Evolutionary conservation across 768 basidiomycete genomes (phyloP).

Genomic region (Russula vinacea): DNA sequence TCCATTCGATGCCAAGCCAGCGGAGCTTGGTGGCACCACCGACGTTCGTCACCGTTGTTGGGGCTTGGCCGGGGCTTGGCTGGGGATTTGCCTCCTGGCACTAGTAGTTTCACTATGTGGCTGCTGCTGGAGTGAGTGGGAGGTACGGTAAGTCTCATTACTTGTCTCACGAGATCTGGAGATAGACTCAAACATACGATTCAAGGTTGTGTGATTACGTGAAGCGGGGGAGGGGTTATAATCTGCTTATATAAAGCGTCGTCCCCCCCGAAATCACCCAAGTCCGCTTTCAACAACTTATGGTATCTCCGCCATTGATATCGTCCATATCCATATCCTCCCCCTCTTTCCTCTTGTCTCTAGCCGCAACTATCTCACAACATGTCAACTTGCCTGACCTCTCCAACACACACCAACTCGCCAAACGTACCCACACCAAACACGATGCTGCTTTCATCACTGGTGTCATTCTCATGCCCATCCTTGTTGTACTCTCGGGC

Average conservation of each 20-base stretch:
- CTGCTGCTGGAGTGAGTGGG: not conserved
- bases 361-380: conserved; percentile 28
- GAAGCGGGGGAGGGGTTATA: not conserved
- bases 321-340: conserved; percentile 20
- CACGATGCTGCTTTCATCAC: conserved; percentile 39
- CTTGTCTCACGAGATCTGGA: not conserved
- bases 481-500: conserved; percentile 79
- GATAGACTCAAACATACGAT: not conserved
- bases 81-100: not conserved
- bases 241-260: conserved; percentile 10
- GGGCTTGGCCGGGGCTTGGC: not conserved
- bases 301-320: conserved; percentile 25
- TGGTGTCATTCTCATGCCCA: conserved; percentile 65
- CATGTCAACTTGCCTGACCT: conserved; percentile 25
- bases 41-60: not conserved
- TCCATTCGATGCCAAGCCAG: not conserved
- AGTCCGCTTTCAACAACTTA: conserved; percentile 21
- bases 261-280: not conserved
- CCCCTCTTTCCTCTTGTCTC: conserved; percentile 26
- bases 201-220: conserved; percentile 13
- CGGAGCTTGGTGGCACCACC: not conserved
- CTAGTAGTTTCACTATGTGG: not conserved
- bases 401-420: conserved; percentile 31
- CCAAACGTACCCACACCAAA: conserved; percentile 35
- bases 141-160: not conserved